Conservation (phyloP, 805 yeast species). For the Lipomyces kockii region DNA sequence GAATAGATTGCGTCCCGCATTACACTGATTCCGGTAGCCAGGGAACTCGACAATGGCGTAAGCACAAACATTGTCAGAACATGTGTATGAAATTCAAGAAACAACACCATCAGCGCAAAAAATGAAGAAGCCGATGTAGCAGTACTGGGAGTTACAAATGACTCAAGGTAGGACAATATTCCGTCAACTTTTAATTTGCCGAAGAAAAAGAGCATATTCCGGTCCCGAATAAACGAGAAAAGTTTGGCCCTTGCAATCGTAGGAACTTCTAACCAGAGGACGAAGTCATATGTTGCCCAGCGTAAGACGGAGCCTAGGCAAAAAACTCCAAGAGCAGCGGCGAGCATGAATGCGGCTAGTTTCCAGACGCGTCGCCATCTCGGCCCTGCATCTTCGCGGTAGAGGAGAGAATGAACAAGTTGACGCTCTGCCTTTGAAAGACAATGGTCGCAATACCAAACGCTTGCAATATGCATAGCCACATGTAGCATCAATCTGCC, state of each 20-base stretch:
- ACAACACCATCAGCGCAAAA: neutral
- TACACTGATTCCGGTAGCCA: neutral
- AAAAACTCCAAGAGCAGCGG: neutral
- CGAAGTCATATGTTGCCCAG: neutral
- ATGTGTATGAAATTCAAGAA: neutral
- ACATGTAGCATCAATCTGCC: neutral
- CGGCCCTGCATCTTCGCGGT: neutral
- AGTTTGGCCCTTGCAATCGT: neutral
- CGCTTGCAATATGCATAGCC: neutral
- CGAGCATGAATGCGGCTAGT: neutral
- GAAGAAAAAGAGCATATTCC: neutral
- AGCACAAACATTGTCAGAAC: neutral
- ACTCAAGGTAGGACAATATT: neutral
- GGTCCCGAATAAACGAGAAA: neutral
- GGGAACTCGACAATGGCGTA: neutral
- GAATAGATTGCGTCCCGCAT: neutral
- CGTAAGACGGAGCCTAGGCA: neutral
- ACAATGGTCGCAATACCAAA: conserved; percentile 1
- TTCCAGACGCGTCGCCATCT: neutral
- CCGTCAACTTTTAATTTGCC: neutral
- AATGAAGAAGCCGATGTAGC: neutral
- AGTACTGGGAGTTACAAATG: neutral
- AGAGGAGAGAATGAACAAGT: neutral
- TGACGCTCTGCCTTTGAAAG: neutral
- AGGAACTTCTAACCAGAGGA: neutral